Percentiles rank a stretch among this genome's conserved stretches.
Evolutionary conservation across 2,329 filamentous ascomycete genomes (phyloP).

Genomic region (Hymenoscyphus fructigenus): DNA sequence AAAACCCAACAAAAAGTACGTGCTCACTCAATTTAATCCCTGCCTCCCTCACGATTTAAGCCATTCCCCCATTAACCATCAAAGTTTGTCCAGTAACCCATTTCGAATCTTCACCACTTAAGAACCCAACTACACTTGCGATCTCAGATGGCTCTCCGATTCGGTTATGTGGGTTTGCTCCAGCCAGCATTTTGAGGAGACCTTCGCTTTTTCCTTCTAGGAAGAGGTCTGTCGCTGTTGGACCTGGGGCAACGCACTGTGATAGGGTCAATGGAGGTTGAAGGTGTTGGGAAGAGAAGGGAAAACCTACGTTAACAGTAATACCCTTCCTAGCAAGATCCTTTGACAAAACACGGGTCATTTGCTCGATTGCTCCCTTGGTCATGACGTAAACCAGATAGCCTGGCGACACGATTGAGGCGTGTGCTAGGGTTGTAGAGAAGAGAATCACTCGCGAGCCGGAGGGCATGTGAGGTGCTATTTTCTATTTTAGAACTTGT

Average conservation of each 20-base stretch:
- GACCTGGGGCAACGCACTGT: conserved; percentile 46
- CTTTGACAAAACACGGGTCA: conserved; percentile 50
- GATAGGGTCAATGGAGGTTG: background rate
- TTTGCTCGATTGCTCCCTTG: conserved; percentile 56
- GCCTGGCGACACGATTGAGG: conserved; percentile 41
- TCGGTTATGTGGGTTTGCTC: conserved; percentile 43
- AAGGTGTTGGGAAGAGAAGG: background rate
- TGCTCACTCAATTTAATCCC: too few relatives aligned
- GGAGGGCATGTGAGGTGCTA: conserved; percentile 49
- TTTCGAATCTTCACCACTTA: conserved; percentile 28
- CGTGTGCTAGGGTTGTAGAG: conserved; percentile 44
- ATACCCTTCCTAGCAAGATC: conserved; percentile 49
- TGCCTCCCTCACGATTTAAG: conserved; percentile 16
- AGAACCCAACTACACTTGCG: conserved; percentile 44
- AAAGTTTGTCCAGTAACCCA: conserved; percentile 33
- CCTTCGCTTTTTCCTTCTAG: conserved; percentile 42
- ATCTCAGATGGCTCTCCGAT: conserved; percentile 50
- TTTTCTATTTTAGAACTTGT: conserved; percentile 42
- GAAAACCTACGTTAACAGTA: conserved; percentile 43
- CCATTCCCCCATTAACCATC: conserved; percentile 33
- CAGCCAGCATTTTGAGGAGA: conserved; percentile 42
- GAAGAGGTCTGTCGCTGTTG: conserved; percentile 52
- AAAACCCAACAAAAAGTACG: too few relatives aligned
- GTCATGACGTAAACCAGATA: conserved; percentile 49
- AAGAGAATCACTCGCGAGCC: conserved; percentile 53